Evolutionary conservation across 768 basidiomycete species (phyloP).

Genomic region (Piloderma croceum): DNA sequence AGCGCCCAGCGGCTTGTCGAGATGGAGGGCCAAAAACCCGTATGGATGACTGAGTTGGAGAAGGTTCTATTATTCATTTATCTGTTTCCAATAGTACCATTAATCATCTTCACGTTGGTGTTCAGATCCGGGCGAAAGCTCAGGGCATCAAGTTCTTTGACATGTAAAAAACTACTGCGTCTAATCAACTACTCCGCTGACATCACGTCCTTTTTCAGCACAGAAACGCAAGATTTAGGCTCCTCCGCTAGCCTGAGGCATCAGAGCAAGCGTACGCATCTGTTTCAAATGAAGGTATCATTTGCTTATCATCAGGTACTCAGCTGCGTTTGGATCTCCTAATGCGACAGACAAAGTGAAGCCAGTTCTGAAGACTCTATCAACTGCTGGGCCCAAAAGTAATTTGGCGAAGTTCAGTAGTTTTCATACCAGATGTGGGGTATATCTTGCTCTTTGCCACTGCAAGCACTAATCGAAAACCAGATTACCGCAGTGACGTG

Average conservation of each 20-base stretch:
- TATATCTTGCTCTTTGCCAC: constrained; percentile 7
- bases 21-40: constrained; percentile 60
- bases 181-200: constrained; percentile 7
- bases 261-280: constrained; percentile 34
- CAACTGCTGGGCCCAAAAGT: constrained; percentile 55
- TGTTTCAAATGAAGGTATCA: constrained; percentile 10
- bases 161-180: constrained; percentile 44
- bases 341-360: constrained; percentile 56
- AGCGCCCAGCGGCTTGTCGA: constrained; percentile 69
- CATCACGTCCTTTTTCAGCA: constrained; percentile 38
- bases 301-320: constrained; percentile 17
- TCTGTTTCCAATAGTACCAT: constrained; percentile 1
- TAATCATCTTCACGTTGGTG: constrained; percentile 7
- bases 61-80: constrained; percentile 47
- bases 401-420: constrained; percentile 63
- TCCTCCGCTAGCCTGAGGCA: constrained; percentile 31
- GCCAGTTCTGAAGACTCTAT: constrained; percentile 61
- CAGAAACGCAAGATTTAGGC: constrained; percentile 65
- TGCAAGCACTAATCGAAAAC: constrained; percentile 18
- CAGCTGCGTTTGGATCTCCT: constrained; percentile 52
- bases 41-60: constrained; percentile 85
- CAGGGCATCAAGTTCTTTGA: constrained; percentile 83
- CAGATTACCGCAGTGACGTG: constrained; percentile 76
- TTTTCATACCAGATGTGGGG: constrained; percentile 70
- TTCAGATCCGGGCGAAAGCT: constrained; percentile 71